Conservation (phyloP, 176 grass and related monocot genomes). For the Luzula sylvatica region DNA sequence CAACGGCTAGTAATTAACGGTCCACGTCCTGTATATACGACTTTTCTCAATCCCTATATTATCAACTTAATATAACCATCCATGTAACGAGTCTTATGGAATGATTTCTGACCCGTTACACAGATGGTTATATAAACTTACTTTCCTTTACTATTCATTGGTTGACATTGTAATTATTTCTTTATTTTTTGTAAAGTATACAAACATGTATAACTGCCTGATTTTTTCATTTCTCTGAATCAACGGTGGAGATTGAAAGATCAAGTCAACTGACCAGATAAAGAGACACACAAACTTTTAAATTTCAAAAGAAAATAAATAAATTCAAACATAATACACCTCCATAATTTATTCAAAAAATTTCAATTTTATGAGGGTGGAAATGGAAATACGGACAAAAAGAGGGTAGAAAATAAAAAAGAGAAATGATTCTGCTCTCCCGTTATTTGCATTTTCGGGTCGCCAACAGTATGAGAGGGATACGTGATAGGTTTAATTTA, state of each 20-base stretch:
- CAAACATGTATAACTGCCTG: background rate
- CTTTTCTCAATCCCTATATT: slow-evolving; percentile 9
- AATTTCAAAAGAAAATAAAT: no score
- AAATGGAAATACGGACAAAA: no score
- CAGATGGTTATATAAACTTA: background rate
- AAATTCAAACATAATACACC: no score
- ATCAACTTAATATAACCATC: background rate
- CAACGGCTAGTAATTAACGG: background rate
- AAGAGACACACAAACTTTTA: background rate
- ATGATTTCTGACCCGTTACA: background rate
- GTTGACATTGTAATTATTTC: slow-evolving; percentile 15
- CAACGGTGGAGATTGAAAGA: background rate
- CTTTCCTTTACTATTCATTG: slow-evolving; percentile 1
- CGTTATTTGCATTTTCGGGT: no score
- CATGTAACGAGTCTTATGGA: background rate
- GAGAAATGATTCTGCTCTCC: no score
- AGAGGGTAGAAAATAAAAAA: no score
- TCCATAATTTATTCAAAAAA: no score
- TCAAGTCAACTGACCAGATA: slow-evolving; percentile 13
- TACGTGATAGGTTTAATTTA: no score
- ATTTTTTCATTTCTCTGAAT: slow-evolving; percentile 14
- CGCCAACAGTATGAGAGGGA: no score
- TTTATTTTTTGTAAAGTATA: slow-evolving; percentile 8
- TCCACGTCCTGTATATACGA: slow-evolving; percentile 4
- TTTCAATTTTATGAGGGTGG: no score